Percentiles rank a stretch among this genome's conserved stretches.
Evolutionary conservation across 768 basidiomycete genomes (phyloP).

Genomic region (Boletus insuetus): DNA sequence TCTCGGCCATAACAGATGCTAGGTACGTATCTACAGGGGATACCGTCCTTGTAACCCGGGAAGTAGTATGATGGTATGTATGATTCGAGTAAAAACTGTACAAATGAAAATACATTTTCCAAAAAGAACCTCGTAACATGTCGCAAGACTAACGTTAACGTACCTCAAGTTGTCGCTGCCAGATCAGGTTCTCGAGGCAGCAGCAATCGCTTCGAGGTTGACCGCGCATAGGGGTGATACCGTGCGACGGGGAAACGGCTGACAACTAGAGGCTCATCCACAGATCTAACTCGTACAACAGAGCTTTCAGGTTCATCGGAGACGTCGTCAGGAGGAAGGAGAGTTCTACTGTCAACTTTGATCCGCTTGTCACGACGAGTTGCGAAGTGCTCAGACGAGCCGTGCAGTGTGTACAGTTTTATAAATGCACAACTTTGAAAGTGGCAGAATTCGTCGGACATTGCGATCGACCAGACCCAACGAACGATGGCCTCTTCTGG

Average conservation of each 20-base stretch:
- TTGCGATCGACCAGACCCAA: conserved; percentile 21
- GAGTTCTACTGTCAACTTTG: conserved; percentile 2
- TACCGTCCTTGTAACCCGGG: background rate
- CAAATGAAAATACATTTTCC: background rate
- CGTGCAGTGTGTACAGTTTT: background rate
- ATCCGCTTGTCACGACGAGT: conserved; percentile 8
- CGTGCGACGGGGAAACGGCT: background rate
- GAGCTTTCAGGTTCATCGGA: background rate
- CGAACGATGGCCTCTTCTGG: conserved; percentile 19
- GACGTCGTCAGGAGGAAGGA: conserved; percentile 20
- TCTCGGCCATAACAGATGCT: background rate
- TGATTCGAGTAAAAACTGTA: background rate
- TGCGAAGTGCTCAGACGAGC: background rate
- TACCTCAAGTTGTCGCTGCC: background rate
- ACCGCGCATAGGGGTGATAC: conserved; percentile 20
- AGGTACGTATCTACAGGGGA: background rate
- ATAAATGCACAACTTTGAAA: background rate
- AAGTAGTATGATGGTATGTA: background rate
- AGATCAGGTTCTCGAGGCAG: conserved; percentile 16
- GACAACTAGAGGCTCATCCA: conserved; percentile 20
- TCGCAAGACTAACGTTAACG: background rate
- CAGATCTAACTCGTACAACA: background rate
- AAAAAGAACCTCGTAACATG: background rate
- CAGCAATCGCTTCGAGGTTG: conserved; percentile 11
- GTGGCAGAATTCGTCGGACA: conserved; percentile 8